A percentile compares a stretch with the other conserved stretches of the same genome.
These are phyloP conservation scores for Aquilaria malaccensis DNA, from an alignment of 345 rosid genomes.

Conservation along the genomic window DNA sequence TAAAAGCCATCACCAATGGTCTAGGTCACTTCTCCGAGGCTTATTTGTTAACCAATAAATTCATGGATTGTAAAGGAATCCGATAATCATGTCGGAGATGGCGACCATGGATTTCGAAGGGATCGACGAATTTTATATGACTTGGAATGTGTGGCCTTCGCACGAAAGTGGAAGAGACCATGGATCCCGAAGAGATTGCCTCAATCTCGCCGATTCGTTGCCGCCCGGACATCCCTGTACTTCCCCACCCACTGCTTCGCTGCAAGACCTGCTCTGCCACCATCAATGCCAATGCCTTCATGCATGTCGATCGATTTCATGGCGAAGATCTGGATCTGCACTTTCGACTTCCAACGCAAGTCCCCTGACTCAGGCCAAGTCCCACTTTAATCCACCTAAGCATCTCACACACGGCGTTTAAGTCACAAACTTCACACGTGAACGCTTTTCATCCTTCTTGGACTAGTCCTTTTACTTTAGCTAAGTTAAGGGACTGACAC, in stretches of 20 bases:
- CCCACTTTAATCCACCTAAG: constrained; percentile 34
- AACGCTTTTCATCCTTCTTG: no score
- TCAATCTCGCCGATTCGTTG: constrained; percentile 84
- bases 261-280: constrained; percentile 72
- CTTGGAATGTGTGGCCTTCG: constrained; percentile 98
- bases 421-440: no score
- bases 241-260: constrained; percentile 77
- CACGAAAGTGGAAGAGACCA: constrained; percentile 94
- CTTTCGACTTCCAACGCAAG: constrained; percentile 77
- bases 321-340: constrained; percentile 98
- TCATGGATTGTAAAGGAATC: neutral
- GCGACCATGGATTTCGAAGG: constrained; percentile 82
- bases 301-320: constrained; percentile 62
- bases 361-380: constrained; percentile 69
- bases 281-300: constrained; percentile 67
- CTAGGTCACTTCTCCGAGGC: no score
- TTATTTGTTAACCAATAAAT: no score
- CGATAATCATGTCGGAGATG: constrained; percentile 66
- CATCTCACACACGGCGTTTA: no score
- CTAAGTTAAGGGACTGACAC: constrained; percentile 13
- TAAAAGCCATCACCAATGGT: no score
- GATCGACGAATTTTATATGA: constrained; percentile 87
- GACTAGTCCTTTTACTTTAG: constrained; percentile 35
- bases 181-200: constrained; percentile 76
- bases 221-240: constrained; percentile 64